Conservation (phyloP, 2,329 filamentous ascomycete genomes). For the Penicillium concentricum region DNA sequence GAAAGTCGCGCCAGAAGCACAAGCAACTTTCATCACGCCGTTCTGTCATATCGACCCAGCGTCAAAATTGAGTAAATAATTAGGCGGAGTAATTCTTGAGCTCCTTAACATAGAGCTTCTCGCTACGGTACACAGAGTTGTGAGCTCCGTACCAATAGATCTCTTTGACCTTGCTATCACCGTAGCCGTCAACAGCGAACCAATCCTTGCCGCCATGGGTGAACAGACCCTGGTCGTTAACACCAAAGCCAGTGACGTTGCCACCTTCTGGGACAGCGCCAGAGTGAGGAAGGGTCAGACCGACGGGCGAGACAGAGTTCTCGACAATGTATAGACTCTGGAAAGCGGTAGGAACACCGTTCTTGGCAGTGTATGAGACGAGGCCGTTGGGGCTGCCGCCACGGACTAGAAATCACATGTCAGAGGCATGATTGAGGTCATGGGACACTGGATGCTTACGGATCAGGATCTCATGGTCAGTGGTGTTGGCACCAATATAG, state of each 20-base stretch:
- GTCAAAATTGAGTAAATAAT: not conserved
- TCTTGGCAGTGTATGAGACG: constrained; percentile 26
- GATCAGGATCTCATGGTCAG: constrained; percentile 26
- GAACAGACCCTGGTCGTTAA: constrained; percentile 28
- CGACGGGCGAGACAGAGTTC: constrained; percentile 20
- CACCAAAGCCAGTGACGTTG: constrained; percentile 24
- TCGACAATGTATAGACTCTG: constrained; percentile 31
- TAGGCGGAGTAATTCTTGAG: constrained; percentile 18
- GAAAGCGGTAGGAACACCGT: constrained; percentile 26
- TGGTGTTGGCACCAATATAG: constrained; percentile 22
- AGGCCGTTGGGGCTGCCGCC: constrained; percentile 16
- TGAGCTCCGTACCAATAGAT: constrained; percentile 30
- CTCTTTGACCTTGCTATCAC: constrained; percentile 19
- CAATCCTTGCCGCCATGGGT: constrained; percentile 26
- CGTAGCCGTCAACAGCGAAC: constrained; percentile 28
- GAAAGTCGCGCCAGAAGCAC: not conserved
- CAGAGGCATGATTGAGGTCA: not conserved
- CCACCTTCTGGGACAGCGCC: constrained; percentile 24
- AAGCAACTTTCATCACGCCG: not conserved
- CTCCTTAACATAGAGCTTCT: constrained; percentile 28
- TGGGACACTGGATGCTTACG: constrained; percentile 15
- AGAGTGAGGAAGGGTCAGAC: constrained; percentile 30
- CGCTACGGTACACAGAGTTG: constrained; percentile 19
- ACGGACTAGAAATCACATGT: constrained; percentile 17
- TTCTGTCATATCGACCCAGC: not conserved